Conservation (phyloP, 192 early-diverging fungal genomes). For the Phlyctochytrium planicorne region DNA sequence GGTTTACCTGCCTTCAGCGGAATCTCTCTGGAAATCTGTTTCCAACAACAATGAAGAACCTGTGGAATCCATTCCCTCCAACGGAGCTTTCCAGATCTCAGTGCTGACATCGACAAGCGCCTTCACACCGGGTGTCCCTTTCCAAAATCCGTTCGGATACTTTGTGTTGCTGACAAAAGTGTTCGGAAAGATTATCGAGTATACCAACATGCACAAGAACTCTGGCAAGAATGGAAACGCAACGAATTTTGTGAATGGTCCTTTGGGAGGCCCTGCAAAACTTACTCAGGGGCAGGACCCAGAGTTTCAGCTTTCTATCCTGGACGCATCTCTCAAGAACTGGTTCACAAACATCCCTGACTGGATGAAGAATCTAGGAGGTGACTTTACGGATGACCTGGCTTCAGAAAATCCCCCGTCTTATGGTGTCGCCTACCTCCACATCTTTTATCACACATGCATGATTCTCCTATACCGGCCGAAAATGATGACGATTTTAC, state of each 20-base stretch:
- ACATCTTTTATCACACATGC: constrained; percentile 42
- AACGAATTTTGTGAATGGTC: background rate
- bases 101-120: constrained; percentile 31
- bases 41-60: constrained; percentile 8
- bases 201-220: constrained; percentile 28
- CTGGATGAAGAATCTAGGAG: constrained; percentile 18
- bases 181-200: constrained; percentile 46
- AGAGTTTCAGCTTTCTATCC: constrained; percentile 36
- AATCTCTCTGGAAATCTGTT: constrained; percentile 19
- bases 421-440: constrained; percentile 27
- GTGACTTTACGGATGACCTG: constrained; percentile 7
- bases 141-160: constrained; percentile 26
- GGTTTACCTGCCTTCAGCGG: constrained; percentile 40
- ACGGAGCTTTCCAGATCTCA: constrained; percentile 29
- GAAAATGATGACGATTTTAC: constrained; percentile 32
- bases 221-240: background rate
- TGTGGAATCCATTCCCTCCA: constrained; percentile 2
- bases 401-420: constrained; percentile 13
- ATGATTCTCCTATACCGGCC: constrained; percentile 43
- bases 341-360: constrained; percentile 40
- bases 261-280: background rate
- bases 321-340: constrained; percentile 36
- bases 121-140: constrained; percentile 34
- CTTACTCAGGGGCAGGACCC: constrained; percentile 7
- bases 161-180: constrained; percentile 44